These are phyloP conservation scores for Claviceps purpurea DNA, from an alignment of 2,329 filamentous ascomycete genomes.

Conservation along the genomic window DNA sequence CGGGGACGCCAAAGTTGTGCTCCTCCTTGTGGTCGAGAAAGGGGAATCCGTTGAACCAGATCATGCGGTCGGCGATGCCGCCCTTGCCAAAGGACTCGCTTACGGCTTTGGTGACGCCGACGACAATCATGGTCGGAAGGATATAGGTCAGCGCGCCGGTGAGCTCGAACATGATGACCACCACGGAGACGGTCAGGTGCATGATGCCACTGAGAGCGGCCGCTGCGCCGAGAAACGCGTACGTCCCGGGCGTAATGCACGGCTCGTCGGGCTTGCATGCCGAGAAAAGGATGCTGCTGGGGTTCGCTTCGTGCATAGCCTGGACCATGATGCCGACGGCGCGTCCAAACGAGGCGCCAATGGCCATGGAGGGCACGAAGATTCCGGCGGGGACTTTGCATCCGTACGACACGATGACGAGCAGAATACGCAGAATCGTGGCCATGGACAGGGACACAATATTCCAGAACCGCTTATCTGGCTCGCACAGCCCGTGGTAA, in stretches of 20 bases:
- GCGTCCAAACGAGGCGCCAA: slow-evolving; percentile 86
- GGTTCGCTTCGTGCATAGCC: slow-evolving; percentile 72
- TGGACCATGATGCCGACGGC: slow-evolving; percentile 93
- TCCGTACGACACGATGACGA: slow-evolving; percentile 93
- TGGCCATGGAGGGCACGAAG: slow-evolving; percentile 95
- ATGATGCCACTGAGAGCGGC: slow-evolving; percentile 92
- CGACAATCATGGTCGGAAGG: slow-evolving; percentile 95
- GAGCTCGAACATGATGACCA: slow-evolving; percentile 98
- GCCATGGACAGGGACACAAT: slow-evolving; percentile 66
- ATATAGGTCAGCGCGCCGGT: slow-evolving; percentile 97
- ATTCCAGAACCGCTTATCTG: slow-evolving; percentile 61
- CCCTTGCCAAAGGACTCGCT: slow-evolving; percentile 86
- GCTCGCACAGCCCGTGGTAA: slow-evolving; percentile 80
- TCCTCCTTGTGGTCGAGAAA: slow-evolving; percentile 97
- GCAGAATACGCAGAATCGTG: slow-evolving; percentile 64
- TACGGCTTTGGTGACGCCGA: slow-evolving; percentile 90
- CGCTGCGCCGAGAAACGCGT: slow-evolving; percentile 86
- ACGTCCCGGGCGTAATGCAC: slow-evolving; percentile 94
- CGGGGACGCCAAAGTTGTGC: slow-evolving; percentile 88
- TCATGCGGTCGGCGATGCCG: slow-evolving; percentile 95
- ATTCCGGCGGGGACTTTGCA: slow-evolving; percentile 97
- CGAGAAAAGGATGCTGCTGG: slow-evolving; percentile 71
- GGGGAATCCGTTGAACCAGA: slow-evolving; percentile 95
- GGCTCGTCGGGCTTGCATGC: slow-evolving; percentile 82
- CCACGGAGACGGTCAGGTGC: slow-evolving; percentile 93